These are phyloP conservation scores for Trematosphaeria pertusa DNA, from an alignment of 2,329 filamentous ascomycete genomes.

Conservation along the genomic window DNA sequence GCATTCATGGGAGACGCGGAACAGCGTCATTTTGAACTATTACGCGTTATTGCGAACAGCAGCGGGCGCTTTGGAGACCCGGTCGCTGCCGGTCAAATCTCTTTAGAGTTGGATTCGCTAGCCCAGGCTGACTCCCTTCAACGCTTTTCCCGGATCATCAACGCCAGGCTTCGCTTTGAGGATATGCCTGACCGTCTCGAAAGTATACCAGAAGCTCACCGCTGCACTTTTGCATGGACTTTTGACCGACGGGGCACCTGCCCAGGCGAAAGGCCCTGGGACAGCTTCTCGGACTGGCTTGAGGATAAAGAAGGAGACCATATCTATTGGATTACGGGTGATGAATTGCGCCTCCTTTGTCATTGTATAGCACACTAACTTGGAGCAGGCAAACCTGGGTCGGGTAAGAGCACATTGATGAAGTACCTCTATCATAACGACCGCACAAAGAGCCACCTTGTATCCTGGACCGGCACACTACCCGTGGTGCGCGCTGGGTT, in stretches of 20 bases:
- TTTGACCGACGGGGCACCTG: not conserved
- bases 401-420: conserved; percentile 59
- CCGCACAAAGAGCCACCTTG: not conserved
- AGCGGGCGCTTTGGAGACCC: no score
- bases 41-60: no score
- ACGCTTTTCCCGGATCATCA: conserved; percentile 9
- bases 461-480: conserved; percentile 8
- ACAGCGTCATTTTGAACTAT: not conserved
- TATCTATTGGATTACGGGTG: conserved; percentile 48
- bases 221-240: conserved; percentile 16
- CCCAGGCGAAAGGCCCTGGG: conserved; percentile 5
- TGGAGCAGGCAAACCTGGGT: conserved; percentile 57
- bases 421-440: conserved; percentile 22
- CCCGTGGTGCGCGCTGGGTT: conserved; percentile 39
- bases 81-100: no score
- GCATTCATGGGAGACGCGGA: not conserved
- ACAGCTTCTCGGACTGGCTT: conserved; percentile 24
- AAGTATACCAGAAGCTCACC: conserved; percentile 11
- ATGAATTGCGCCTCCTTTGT: no score
- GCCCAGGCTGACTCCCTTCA: conserved; percentile 3
- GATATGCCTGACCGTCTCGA: conserved; percentile 11
- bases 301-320: conserved; percentile 3
- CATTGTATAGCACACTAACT: no score
- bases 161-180: no score
- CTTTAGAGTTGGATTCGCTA: no score